Evolutionary conservation across 257 asterid genomes (phyloP).

Genomic region (Lycium barbarum): DNA sequence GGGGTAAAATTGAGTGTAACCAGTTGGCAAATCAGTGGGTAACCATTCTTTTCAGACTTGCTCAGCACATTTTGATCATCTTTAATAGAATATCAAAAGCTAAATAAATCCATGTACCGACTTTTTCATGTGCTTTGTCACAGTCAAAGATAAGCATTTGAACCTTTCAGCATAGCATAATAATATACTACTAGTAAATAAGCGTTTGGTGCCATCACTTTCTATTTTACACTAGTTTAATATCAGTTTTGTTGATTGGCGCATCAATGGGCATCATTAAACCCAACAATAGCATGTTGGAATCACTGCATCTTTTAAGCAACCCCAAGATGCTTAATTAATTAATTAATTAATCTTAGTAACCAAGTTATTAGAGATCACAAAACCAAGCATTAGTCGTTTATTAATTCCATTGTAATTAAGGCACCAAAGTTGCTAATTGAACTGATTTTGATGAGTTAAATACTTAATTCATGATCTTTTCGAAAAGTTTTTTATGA

Average conservation of each 20-base stretch:
- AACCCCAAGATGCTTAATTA: background rate
- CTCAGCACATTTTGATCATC: background rate
- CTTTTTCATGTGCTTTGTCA: slow-evolving; percentile 23
- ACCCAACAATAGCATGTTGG: slow-evolving; percentile 7
- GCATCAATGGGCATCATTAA: background rate
- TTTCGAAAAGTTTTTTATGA: too few relatives aligned
- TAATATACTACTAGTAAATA: background rate
- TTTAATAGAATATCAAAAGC: slow-evolving; percentile 13
- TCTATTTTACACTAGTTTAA: background rate
- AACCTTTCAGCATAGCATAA: background rate
- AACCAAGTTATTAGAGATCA: slow-evolving; percentile 7
- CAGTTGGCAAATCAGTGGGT: slow-evolving; percentile 25
- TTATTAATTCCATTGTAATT: background rate
- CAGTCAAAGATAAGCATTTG: background rate
- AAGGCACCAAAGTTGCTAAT: background rate
- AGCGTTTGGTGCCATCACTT: background rate
- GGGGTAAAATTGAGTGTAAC: background rate
- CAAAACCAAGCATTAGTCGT: background rate
- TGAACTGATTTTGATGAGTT: background rate
- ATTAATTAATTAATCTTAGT: background rate
- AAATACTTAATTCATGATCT: background rate
- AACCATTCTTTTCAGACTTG: background rate
- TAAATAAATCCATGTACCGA: slow-evolving; percentile 11
- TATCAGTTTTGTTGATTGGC: background rate
- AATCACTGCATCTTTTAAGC: background rate